Percentiles rank a stretch among this genome's conserved stretches.
Evolutionary conservation across 1,284 basidiomycete species (phyloP).

Genomic region (Athelia psychrophila): DNA sequence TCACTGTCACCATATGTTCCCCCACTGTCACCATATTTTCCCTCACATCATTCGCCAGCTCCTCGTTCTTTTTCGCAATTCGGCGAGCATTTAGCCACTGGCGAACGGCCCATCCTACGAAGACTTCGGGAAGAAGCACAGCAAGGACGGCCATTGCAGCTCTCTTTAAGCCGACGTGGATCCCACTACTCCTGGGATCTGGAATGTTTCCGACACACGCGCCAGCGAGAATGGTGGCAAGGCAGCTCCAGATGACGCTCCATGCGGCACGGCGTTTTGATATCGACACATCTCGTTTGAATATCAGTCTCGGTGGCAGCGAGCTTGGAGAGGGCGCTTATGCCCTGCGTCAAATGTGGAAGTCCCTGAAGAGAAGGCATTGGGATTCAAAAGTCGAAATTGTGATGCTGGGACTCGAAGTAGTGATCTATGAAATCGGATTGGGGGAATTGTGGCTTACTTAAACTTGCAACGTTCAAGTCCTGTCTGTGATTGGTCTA

Average conservation of each 20-base stretch:
- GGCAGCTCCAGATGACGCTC: slow-evolving; percentile 9
- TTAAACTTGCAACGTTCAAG: too few species aligned
- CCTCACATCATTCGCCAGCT: background rate
- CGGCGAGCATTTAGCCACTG: background rate
- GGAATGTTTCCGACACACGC: slow-evolving; percentile 11
- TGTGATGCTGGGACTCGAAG: too few species aligned
- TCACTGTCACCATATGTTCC: background rate
- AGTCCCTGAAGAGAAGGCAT: too few species aligned
- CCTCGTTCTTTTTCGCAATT: background rate
- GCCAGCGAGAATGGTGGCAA: slow-evolving; percentile 7
- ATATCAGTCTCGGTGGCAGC: too few species aligned
- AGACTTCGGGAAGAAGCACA: background rate
- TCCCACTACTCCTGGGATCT: background rate
- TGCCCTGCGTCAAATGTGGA: too few species aligned
- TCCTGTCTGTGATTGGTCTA: too few species aligned
- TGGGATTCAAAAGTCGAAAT: too few species aligned
- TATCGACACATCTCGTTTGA: background rate
- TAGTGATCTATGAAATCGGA: too few species aligned
- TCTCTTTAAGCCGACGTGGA: background rate
- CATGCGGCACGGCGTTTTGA: slow-evolving; percentile 3
- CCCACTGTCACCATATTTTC: background rate
- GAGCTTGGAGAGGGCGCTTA: too few species aligned
- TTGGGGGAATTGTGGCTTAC: too few species aligned
- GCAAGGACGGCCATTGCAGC: background rate
- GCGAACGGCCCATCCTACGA: background rate